These are phyloP conservation scores for Cymbidium sinense DNA, from an alignment of 106 monocot species.

Conservation along the genomic window DNA sequence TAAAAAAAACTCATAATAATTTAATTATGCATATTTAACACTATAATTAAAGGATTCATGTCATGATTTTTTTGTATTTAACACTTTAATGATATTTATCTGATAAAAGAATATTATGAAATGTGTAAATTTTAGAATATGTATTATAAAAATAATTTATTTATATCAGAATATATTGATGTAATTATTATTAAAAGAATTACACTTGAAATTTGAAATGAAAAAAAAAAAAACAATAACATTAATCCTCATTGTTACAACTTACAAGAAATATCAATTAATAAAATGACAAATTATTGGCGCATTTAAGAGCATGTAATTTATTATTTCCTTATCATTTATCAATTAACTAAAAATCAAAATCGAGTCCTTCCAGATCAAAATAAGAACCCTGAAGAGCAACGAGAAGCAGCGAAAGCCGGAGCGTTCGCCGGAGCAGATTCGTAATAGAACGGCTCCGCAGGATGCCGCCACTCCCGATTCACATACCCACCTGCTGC, in stretches of 20 bases:
- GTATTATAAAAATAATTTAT: no score
- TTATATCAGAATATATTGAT: no score
- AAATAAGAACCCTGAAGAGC: slow-evolving; percentile 9
- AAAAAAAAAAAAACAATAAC: no score
- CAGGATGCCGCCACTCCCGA: slow-evolving; percentile 38
- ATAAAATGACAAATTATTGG: neutral
- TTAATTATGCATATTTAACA: no score
- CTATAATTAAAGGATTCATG: no score
- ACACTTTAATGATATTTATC: no score
- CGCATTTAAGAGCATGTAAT: neutral
- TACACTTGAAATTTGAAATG: no score
- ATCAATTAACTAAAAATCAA: neutral
- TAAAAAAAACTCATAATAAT: no score
- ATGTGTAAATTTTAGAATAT: no score
- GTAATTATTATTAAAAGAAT: no score
- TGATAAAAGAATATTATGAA: no score
- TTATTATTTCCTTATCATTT: neutral
- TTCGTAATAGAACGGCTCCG: slow-evolving; percentile 29
- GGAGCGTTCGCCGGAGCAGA: slow-evolving; percentile 18
- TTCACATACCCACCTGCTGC: neutral
- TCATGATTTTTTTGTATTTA: no score
- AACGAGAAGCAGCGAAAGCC: slow-evolving; percentile 17
- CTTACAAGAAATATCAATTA: neutral
- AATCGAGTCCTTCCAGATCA: neutral
- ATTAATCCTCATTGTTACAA: neutral